Evolutionary conservation across 192 early-diverging fungal species (phyloP).

Genomic region (Podila epicladia): DNA sequence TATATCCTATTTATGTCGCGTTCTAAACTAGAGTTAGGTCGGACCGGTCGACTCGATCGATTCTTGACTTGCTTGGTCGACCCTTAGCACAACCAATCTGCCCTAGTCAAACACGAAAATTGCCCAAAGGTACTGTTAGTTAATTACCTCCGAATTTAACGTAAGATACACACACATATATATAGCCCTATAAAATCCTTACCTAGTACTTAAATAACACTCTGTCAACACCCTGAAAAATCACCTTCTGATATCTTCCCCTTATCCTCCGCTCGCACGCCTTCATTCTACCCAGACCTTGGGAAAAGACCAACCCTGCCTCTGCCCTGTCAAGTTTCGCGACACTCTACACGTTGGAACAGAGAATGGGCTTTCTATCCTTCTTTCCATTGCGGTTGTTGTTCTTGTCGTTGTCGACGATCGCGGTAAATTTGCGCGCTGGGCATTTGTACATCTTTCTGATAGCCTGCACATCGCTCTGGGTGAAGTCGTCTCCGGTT

Average conservation of each 20-base stretch:
- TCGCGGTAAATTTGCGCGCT: conserved; percentile 5
- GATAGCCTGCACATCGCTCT: conserved; percentile 19
- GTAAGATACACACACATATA: too few relatives aligned
- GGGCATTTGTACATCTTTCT: conserved; percentile 26
- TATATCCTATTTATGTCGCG: too few relatives aligned
- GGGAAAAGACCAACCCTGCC: conserved; percentile 11
- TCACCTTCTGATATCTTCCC: conserved; percentile 5
- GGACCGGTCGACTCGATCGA: too few relatives aligned
- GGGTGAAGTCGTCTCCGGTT: conserved; percentile 23
- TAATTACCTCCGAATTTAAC: too few relatives aligned
- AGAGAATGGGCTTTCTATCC: conserved; percentile 16
- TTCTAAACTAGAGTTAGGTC: too few relatives aligned
- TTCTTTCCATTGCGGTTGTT: conserved; percentile 14
- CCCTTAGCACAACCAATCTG: neutral
- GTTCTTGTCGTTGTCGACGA: conserved; percentile 16
- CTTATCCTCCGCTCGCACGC: conserved; percentile 12
- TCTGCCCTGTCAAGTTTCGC: conserved; percentile 6
- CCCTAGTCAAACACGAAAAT: conserved; percentile 4
- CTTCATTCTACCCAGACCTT: conserved; percentile 11
- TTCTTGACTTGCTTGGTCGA: conserved; percentile 2
- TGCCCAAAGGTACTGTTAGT: neutral
- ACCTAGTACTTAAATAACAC: conserved; percentile 5
- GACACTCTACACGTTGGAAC: conserved; percentile 14
- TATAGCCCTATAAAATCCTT: too few relatives aligned
- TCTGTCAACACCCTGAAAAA: neutral